Evolutionary conservation across 495 filamentous ascomycete genomes (phyloP), one percentile per base, ranked within the genome.

Genomic region (Aspergillus asperescens): DNA sequence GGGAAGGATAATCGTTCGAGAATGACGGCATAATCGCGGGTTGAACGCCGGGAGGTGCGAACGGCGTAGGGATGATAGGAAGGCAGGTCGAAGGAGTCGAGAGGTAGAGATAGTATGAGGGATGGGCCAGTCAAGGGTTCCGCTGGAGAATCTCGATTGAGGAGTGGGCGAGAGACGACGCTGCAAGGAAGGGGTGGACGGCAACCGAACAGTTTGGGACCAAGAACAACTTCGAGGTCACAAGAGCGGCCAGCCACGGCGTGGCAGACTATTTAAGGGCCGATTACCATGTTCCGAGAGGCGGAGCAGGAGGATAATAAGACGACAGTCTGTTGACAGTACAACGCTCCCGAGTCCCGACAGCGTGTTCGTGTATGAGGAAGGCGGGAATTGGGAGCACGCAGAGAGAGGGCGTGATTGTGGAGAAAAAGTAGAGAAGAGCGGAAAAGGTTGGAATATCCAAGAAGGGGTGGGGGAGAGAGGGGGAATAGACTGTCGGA

Each of bases 1-100:
- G 68, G 37, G 69, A 72, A 28, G 64, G 56, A 53, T 57, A 54
- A 49, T 77, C 72, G 56, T 62, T 69, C 32, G 71, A 62, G 49
- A 75, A 68, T 22, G 72, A 70, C 38, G 73, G 72, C 73, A 77
- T 77, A 41, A 41, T 67, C 52, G 50, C 34, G 48, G 43, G 12
- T 39, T 20, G 13, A 9, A 40, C 46, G 39, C 50, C 48, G 50
- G 48, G 39, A 19, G 32, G 41, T 27, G 40, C 47, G 42, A 51
- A 40, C 34, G 54, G 48, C 37, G 41, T 24, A 34, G 52, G 23
- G 31, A 24, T 32, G 18, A 38, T 24, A 25, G 16, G 15, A 12
- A 25, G 20, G 41, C 7, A 20, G 40, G n/a, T n/a, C 5, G 16
- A 25, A 42, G 42, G 16, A 7, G 46, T 23, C n/a, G 9, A 9